These are phyloP conservation scores for Pseudodiploospora longispora DNA, from an alignment of 2,329 filamentous ascomycete species.

Conservation along the genomic window DNA sequence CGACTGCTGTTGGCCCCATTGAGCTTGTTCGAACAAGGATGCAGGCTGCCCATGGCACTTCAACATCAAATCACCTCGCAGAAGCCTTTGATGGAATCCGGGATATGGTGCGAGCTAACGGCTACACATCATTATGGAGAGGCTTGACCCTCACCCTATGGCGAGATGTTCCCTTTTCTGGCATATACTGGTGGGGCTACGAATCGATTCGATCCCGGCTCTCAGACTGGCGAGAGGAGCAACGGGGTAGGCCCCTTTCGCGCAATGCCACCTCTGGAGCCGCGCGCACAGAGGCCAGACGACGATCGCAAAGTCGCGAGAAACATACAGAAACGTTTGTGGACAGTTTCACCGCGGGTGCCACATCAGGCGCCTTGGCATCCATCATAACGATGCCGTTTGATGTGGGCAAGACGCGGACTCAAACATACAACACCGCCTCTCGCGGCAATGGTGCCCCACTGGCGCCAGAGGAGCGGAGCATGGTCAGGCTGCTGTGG, in stretches of 20 bases:
- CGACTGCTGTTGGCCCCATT: conserved; percentile 76
- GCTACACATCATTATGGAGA: conserved; percentile 80
- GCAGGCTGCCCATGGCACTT: conserved; percentile 61
- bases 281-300: conserved; percentile 33
- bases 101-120: conserved; percentile 70
- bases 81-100: conserved; percentile 69
- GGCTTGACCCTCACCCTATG: conserved; percentile 86
- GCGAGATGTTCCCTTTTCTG: conserved; percentile 95
- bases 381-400: conserved; percentile 90
- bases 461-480: conserved; percentile 60
- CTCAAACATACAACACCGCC: conserved; percentile 68
- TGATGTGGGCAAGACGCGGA: conserved; percentile 93
- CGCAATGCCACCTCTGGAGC: conserved; percentile 23
- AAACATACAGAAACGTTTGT: conserved; percentile 70
- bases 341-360: conserved; percentile 85
- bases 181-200: conserved; percentile 97
- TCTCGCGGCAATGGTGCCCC: conserved; percentile 22
- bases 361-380: conserved; percentile 72
- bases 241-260: conserved; percentile 31
- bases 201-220: conserved; percentile 70
- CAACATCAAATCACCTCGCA: conserved; percentile 61
- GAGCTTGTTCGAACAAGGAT: conserved; percentile 92
- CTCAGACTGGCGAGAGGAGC: conserved; percentile 56
- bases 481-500: conserved; percentile 76
- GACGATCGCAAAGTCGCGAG: conserved; percentile 54